Percentiles rank a stretch among this genome's conserved stretches.
These are phyloP conservation scores for Naganishia liquefaciens DNA, from an alignment of 1,284 basidiomycete species.

Conservation along the genomic window DNA sequence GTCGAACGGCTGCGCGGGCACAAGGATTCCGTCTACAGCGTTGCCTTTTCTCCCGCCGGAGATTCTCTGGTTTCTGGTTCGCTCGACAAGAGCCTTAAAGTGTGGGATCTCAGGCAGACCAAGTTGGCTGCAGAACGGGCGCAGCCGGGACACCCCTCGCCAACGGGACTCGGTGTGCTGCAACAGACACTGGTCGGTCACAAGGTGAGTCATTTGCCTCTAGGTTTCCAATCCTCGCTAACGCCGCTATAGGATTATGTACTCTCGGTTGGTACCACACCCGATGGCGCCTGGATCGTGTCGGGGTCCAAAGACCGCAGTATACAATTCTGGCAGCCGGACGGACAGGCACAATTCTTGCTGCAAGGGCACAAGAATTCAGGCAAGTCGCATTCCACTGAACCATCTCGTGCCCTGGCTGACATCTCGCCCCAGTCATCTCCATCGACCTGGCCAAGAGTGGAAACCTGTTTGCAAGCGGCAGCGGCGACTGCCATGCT, in stretches of 20 bases:
- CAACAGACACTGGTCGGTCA: slow-evolving; percentile 79
- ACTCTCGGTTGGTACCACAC: slow-evolving; percentile 65
- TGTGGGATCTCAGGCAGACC: slow-evolving; percentile 70
- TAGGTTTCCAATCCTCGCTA: neutral
- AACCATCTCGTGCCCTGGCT: neutral
- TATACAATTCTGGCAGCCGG: slow-evolving; percentile 83
- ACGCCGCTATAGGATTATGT: slow-evolving; percentile 51
- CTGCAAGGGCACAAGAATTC: slow-evolving; percentile 89
- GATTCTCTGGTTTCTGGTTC: slow-evolving; percentile 73
- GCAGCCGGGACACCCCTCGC: slow-evolving; percentile 11
- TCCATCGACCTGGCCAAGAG: slow-evolving; percentile 77
- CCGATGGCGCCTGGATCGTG: slow-evolving; percentile 83
- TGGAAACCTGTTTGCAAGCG: slow-evolving; percentile 75
- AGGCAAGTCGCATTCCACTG: slow-evolving; percentile 54
- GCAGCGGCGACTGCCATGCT: slow-evolving; percentile 81
- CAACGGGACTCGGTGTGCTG: slow-evolving; percentile 60
- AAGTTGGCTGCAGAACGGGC: slow-evolving; percentile 42
- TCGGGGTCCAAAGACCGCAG: slow-evolving; percentile 88
- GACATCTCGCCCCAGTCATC: slow-evolving; percentile 62
- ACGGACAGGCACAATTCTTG: slow-evolving; percentile 74
- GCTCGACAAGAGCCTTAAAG: slow-evolving; percentile 81
- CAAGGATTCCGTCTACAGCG: slow-evolving; percentile 77
- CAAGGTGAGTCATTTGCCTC: slow-evolving; percentile 61
- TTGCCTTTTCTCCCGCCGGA: slow-evolving; percentile 84
- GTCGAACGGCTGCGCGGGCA: slow-evolving; percentile 77